Conservation (phyloP, 345 rosid species). For the Eutrema japonicum region DNA sequence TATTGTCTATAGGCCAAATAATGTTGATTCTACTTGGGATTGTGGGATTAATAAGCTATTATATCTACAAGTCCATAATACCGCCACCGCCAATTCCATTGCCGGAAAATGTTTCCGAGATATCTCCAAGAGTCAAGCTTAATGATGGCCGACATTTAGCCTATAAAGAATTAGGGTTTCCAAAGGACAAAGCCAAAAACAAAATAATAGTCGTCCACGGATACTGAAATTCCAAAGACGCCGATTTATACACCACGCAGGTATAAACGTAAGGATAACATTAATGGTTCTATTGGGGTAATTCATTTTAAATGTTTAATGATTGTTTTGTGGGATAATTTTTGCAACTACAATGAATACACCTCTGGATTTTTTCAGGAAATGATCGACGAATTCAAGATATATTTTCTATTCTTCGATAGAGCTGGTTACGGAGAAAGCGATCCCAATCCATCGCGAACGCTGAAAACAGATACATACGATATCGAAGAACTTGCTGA, state of each 20-base stretch:
- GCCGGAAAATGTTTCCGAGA: constrained; percentile 31
- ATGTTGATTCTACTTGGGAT: constrained; percentile 23
- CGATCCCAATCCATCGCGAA: constrained; percentile 69
- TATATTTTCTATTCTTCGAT: constrained; percentile 71
- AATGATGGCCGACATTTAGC: constrained; percentile 63
- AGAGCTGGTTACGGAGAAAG: constrained; percentile 95
- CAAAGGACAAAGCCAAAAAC: constrained; percentile 48
- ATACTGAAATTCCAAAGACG: constrained; percentile 23
- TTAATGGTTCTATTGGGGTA: background rate
- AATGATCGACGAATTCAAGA: constrained; percentile 58
- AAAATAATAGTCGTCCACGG: constrained; percentile 54
- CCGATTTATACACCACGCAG: constrained; percentile 31
- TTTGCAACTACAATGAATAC: background rate
- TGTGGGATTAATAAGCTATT: constrained; percentile 27
- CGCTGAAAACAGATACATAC: constrained; percentile 72
- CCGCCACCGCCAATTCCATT: constrained; percentile 36
- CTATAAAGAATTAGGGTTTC: constrained; percentile 54
- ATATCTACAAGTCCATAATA: constrained; percentile 21
- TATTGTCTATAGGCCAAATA: constrained; percentile 2
- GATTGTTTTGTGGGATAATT: background rate
- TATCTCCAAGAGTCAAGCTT: constrained; percentile 52
- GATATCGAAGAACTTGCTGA: constrained; percentile 89
- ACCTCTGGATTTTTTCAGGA: constrained; percentile 69
- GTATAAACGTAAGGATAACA: background rate
- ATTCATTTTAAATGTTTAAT: background rate